These are phyloP conservation scores for Limonium bicolor DNA, from an alignment of 148 eudicot species.

Conservation along the genomic window DNA sequence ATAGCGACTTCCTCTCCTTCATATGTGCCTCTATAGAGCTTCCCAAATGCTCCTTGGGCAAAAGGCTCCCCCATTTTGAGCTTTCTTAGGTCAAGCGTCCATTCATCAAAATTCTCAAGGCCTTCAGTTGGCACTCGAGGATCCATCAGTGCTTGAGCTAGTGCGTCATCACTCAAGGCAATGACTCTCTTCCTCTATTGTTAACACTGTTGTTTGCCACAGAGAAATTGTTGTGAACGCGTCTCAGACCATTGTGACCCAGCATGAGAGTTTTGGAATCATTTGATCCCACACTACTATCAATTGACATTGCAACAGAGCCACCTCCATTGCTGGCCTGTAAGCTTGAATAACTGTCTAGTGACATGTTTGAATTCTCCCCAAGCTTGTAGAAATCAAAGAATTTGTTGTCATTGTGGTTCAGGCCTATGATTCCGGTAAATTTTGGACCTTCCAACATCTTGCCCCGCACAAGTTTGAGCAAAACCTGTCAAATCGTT, in stretches of 20 bases:
- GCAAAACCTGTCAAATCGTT: conserved; percentile 3
- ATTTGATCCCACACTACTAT: conserved; percentile 87
- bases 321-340: conserved; percentile 88
- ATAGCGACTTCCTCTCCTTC: conserved; percentile 95
- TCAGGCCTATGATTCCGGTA: conserved; percentile 58
- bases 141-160: conserved; percentile 86
- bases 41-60: conserved; percentile 97
- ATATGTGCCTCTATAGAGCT: conserved; percentile 87
- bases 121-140: conserved; percentile 57
- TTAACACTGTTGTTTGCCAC: conserved; percentile 48
- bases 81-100: conserved; percentile 86
- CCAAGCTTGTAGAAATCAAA: conserved; percentile 76
- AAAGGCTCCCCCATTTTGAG: conserved; percentile 85
- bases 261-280: conserved; percentile 86
- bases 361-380: conserved; percentile 88
- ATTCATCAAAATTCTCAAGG: conserved; percentile 79
- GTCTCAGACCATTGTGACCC: conserved; percentile 69
- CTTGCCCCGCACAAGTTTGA: conserved; percentile 14
- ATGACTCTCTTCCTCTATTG: conserved; percentile 58
- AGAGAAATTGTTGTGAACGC: conserved; percentile 44
- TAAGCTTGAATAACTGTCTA: conserved; percentile 69
- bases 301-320: conserved; percentile 91
- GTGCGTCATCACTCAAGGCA: conserved; percentile 80
- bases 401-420: conserved; percentile 50
- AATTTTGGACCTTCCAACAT: conserved; percentile 89